Conservation (phyloP, 1,139 yeast species). For the Pichia sp. region DNA sequence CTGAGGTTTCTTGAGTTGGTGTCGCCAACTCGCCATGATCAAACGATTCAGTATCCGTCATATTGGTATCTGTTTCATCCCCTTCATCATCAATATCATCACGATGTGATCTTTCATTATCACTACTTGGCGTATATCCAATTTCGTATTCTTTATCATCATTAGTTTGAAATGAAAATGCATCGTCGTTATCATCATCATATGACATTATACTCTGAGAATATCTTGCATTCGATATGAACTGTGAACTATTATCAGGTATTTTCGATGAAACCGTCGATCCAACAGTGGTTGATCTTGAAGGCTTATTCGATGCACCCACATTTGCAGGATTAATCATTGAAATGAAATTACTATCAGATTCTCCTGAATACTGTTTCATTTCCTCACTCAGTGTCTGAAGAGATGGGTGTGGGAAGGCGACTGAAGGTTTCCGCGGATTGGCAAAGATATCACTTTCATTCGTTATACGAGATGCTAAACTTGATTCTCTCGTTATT, state of each 20-base stretch:
- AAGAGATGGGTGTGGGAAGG: conserved; percentile 10
- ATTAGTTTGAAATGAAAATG: conserved; percentile 23
- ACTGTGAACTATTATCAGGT: conserved; percentile 11
- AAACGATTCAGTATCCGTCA: conserved; percentile 9
- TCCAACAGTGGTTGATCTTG: conserved; percentile 9
- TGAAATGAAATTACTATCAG: conserved; percentile 7
- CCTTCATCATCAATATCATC: conserved; percentile 1
- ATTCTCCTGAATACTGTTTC: background rate
- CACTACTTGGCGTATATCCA: background rate
- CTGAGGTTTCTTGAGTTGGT: conserved; percentile 23
- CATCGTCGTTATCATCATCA: conserved; percentile 21
- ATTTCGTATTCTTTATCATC: conserved; percentile 20
- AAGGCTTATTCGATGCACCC: background rate
- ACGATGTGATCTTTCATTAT: conserved; percentile 1
- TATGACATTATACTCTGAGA: conserved; percentile 16
- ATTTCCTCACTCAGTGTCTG: conserved; percentile 14
- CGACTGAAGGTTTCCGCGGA: conserved; percentile 9
- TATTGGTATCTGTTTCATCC: conserved; percentile 12
- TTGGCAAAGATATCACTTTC: conserved; percentile 16
- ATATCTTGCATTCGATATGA: conserved; percentile 17
- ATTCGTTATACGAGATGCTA: conserved; percentile 17
- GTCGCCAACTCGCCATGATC: background rate
- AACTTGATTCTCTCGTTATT: conserved; percentile 18
- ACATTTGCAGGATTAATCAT: conserved; percentile 1
- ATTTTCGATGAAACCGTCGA: conserved; percentile 3